These are phyloP conservation scores for Buddleja alternifolia DNA, from an alignment of 257 asterid genomes.

Conservation along the genomic window DNA sequence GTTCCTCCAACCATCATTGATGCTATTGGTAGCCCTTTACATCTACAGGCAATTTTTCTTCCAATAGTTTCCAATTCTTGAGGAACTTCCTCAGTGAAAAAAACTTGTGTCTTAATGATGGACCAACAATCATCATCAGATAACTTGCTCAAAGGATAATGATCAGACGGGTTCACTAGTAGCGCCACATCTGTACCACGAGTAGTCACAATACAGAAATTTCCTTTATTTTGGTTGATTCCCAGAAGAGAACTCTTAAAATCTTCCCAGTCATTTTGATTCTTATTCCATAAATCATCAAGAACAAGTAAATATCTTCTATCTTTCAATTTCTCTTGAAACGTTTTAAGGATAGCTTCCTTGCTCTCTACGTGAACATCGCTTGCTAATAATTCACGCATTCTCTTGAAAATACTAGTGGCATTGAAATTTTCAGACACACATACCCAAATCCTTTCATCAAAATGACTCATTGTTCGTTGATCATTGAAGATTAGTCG, in stretches of 20 bases:
- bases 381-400: background rate
- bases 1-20: background rate
- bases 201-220: slow-evolving; percentile 17
- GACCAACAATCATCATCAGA: slow-evolving; percentile 21
- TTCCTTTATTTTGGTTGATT: background rate
- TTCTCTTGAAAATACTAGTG: slow-evolving; percentile 13
- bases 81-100: background rate
- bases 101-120: background rate
- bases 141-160: background rate
- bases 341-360: slow-evolving; percentile 12
- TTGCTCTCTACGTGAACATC: background rate
- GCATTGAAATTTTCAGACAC: background rate
- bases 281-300: slow-evolving; percentile 31
- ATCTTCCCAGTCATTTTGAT: slow-evolving; percentile 19
- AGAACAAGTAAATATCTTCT: slow-evolving; percentile 25
- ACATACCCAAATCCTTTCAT: too few relatives aligned
- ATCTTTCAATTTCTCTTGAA: background rate
- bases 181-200: background rate
- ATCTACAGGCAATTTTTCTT: background rate
- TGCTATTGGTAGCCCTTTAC: slow-evolving; percentile 11
- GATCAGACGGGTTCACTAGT: background rate
- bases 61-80: background rate
- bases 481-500: too few relatives aligned
- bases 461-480: too few relatives aligned
- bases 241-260: background rate